A percentile compares a stretch with the other conserved stretches of the same genome.
Conservation (phyloP, 139 green algal genomes). For the Micractinium sp. region DNA sequence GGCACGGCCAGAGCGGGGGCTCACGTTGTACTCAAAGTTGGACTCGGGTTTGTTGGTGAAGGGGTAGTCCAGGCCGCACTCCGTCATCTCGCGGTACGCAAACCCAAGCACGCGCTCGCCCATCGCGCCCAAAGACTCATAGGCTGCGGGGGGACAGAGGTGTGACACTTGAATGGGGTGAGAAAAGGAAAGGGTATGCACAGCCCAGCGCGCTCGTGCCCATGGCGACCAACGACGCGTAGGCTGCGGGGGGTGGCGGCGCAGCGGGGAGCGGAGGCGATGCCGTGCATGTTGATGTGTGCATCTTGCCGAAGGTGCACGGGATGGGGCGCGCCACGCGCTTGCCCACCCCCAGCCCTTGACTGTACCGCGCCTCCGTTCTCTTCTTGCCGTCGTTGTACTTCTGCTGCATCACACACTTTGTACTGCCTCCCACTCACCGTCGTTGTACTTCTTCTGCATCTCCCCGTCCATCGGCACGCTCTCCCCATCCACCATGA, state of each 20-base stretch:
- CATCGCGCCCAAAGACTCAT: slow-evolving; percentile 72
- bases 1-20: background rate
- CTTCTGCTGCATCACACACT: no score
- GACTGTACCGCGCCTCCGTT: no score
- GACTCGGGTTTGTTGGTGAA: slow-evolving; percentile 71
- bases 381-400: background rate
- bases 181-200: background rate
- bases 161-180: background rate
- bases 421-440: background rate
- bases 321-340: no score
- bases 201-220: background rate
- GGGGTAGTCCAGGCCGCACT: slow-evolving; percentile 48
- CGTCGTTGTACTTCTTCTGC: slow-evolving; percentile 43
- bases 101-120: slow-evolving; percentile 82
- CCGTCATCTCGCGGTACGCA: slow-evolving; percentile 64
- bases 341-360: no score
- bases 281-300: background rate
- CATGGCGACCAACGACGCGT: background rate
- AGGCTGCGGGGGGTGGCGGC: no score
- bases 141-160: slow-evolving; percentile 32
- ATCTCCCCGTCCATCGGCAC: slow-evolving; percentile 48
- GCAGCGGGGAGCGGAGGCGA: background rate
- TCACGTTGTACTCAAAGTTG: slow-evolving; percentile 64
- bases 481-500: slow-evolving; percentile 77
- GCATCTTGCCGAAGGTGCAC: background rate